Base-by-base conservation (phyloP, 2,329 filamentous ascomycete genomes). In the Rosellinia necatrix region DNA sequence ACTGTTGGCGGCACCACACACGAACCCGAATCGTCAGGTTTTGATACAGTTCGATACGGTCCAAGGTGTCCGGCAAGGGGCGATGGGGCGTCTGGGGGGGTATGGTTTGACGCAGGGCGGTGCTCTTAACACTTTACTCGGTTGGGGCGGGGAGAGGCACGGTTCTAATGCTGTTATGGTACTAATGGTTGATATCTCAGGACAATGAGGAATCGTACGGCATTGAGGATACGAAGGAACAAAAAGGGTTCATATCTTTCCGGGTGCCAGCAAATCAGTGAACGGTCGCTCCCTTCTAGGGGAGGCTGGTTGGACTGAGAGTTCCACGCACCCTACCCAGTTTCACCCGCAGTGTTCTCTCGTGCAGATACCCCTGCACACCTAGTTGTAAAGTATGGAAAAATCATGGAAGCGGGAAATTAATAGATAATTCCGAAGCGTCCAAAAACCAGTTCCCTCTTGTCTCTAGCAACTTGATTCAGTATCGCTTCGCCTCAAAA, bases 371-470 rank as follows among this genome's bases (percentile, higher is more conserved):
- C 38, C 43, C 49, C 56, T 43, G 27, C 59, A 49, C 50, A 60
- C 52, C 48, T 44, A 47, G 34, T 58, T 66, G 64, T 64, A 64
- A 53, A 60, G 25, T 56, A 56, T 49, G 53, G 56, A 60, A 64
- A 66, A 61, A 59, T 46, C 34, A 48, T 60, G 53, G 49, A 61
- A 35, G 35, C 47, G 53, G 19, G 49, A 62, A 58, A 48, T 29
- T 64, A 63, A 66, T 64, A 64, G 63, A 61, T 57, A 47, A 41
- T 15, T 19, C 30, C 29, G n/a, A n/a, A n/a, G n/a, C n/a, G n/a
- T n/a, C n/a, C n/a, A n/a, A n/a, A n/a, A n/a, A n/a, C n/a, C n/a
- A n/a, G n/a, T n/a, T n/a, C n/a, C n/a, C n/a, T n/a, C n/a, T n/a
- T n/a, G n/a, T n/a, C n/a, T n/a, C n/a, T n/a, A n/a, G n/a, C n/a